phyloP scores from a whole-genome alignment of 2,329 filamentous ascomycete species.

The Amylocarpus encephaloides region DNA sequence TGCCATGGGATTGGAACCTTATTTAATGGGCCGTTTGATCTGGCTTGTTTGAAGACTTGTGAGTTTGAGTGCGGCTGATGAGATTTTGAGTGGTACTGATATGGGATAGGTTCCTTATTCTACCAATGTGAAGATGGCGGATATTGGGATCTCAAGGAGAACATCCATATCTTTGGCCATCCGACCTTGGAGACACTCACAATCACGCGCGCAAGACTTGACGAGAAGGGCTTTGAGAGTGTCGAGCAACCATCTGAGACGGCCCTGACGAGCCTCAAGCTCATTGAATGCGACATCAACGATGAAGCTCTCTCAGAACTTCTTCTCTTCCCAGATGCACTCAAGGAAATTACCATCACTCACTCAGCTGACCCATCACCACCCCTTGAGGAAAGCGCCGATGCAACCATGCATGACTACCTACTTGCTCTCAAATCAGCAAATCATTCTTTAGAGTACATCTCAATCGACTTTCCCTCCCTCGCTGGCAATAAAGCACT shows the following conservation, averaged over 20 bases:
- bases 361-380: slow-evolving; percentile 36
- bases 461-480: slow-evolving; percentile 40
- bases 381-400: slow-evolving; percentile 41
- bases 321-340: slow-evolving; percentile 38
- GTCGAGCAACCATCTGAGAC: slow-evolving; percentile 44
- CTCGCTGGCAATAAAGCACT: slow-evolving; percentile 37
- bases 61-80: slow-evolving; percentile 14
- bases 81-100: background rate
- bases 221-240: slow-evolving; percentile 41
- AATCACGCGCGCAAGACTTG: slow-evolving; percentile 40
- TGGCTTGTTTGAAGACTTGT: slow-evolving; percentile 42
- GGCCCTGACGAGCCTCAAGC: slow-evolving; percentile 37
- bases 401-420: slow-evolving; percentile 40
- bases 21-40: slow-evolving; percentile 45
- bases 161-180: slow-evolving; percentile 46
- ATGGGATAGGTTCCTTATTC: slow-evolving; percentile 32
- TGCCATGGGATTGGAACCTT: slow-evolving; percentile 42
- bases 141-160: slow-evolving; percentile 47
- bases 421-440: slow-evolving; percentile 39
- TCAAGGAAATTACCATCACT: slow-evolving; percentile 43
- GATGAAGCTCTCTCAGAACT: slow-evolving; percentile 38
- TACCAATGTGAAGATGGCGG: slow-evolving; percentile 39
- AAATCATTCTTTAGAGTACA: slow-evolving; percentile 37
- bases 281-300: slow-evolving; percentile 46
- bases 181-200: slow-evolving; percentile 42